phyloP scores from a whole-genome alignment of 1,139 yeast genomes.

The Yarrowia galli region DNA sequence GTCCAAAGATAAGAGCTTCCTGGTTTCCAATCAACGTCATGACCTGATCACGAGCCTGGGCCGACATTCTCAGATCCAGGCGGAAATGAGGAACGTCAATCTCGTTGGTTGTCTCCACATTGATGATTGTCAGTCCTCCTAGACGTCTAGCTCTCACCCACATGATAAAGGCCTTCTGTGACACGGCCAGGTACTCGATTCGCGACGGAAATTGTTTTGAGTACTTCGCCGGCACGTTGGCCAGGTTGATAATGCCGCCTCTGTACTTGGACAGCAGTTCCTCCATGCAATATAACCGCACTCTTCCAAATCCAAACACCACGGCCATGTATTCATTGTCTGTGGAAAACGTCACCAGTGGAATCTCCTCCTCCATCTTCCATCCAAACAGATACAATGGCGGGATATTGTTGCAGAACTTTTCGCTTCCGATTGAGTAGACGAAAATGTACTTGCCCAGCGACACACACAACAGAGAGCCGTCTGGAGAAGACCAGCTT shows the following conservation, averaged over 20 bases:
- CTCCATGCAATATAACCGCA: constrained; percentile 41
- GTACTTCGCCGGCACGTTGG: constrained; percentile 42
- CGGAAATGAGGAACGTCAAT: constrained; percentile 50
- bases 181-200: constrained; percentile 46
- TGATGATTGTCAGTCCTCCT: constrained; percentile 48
- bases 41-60: constrained; percentile 45
- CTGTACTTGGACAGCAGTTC: constrained; percentile 42
- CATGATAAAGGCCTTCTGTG: constrained; percentile 46
- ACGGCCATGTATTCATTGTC: constrained; percentile 37
- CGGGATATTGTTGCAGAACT: constrained; percentile 35
- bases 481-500: constrained; percentile 32
- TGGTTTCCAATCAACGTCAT: constrained; percentile 46
- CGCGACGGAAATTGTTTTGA: constrained; percentile 47
- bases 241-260: constrained; percentile 40
- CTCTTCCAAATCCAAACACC: constrained; percentile 39
- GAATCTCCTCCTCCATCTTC: constrained; percentile 9
- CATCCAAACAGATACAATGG: constrained; percentile 29
- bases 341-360: constrained; percentile 15
- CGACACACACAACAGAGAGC: constrained; percentile 27
- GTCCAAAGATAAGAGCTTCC: constrained; percentile 47
- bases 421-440: constrained; percentile 27
- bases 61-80: constrained; percentile 45
- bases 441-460: constrained; percentile 28
- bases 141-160: constrained; percentile 47
- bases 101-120: constrained; percentile 45